Evolutionary conservation across 2,329 filamentous ascomycete species (phyloP), one percentile per base, ranked within the genome.

Genomic region (Pyrenophora graminea): DNA sequence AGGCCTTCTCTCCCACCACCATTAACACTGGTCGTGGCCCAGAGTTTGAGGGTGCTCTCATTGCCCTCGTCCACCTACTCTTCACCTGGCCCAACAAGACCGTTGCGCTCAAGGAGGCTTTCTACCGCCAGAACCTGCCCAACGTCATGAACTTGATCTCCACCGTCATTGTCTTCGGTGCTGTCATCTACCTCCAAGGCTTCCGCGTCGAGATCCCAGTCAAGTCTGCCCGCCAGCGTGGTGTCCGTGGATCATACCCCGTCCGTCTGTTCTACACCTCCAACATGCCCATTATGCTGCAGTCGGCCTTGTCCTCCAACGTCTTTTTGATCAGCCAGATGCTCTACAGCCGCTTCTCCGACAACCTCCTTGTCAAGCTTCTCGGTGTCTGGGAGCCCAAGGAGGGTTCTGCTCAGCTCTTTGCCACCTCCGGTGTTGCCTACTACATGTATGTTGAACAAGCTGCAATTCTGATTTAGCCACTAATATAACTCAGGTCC

Each of bases 271-370:
- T 99, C 86, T 99, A 99, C 82, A 99, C 94, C 74, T 97, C 92
- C 76, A 99, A 99, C 88, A 99, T 99, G 95, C 94, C 94, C 74
- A 99, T 99, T 80, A 99, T 99, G 94, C 85, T 99, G 76, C 95
- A 99, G 82, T 97, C 93, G 40, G 94, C 94, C 66, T 86, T 99
- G 65, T 96, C 91, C 64, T 97, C 93, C 83, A 99, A 99, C 84
- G 86, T 99, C 79, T 99, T 99, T 87, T 82, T 99, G 61, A 91
- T 99, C 80, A 94, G 89, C 75, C 94, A 99, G 83, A 97, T 97
- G 92, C 86, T 99, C 64, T 97, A 96, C 86, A 96, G 90, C 58
- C 92, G 93, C 77, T 97, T 99, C 84, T 94, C 91, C 39, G 94
- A 99, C 81, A 99, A 99, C 84, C 88, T 99, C 58, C 86, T 99